Percentiles rank a stretch among this genome's conserved stretches.
Conservation (phyloP, 2,329 filamentous ascomycete genomes). For the Magnaporthiopsis rhizophila region DNA sequence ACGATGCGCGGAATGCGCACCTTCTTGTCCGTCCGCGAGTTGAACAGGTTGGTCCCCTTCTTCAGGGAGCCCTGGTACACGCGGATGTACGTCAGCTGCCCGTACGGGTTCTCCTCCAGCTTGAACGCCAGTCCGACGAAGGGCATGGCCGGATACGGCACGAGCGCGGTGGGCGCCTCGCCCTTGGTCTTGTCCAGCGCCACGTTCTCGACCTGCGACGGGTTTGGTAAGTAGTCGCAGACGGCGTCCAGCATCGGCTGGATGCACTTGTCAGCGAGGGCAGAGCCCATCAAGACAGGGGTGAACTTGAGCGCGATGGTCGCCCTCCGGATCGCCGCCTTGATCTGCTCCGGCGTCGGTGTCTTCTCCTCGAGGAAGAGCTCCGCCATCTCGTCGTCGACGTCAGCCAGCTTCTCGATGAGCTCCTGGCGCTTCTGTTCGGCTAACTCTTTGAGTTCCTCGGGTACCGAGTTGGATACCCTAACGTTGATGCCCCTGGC, state of each 20-base stretch:
- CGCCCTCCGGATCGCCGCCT: constrained; percentile 80
- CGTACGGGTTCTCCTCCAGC: constrained; percentile 97
- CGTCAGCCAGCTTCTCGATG: constrained; percentile 92
- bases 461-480: constrained; percentile 72
- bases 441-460: constrained; percentile 66
- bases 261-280: constrained; percentile 86
- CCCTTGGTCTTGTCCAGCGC: constrained; percentile 75
- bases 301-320: constrained; percentile 89
- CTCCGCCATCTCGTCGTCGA: constrained; percentile 96
- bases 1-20: constrained; percentile 95
- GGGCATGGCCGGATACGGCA: constrained; percentile 87
- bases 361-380: constrained; percentile 82
- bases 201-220: constrained; percentile 78
- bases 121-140: constrained; percentile 98
- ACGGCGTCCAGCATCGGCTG: constrained; percentile 95
- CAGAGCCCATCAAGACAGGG: constrained; percentile 93
- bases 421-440: constrained; percentile 76
- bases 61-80: constrained; percentile 90
- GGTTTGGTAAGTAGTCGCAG: constrained; percentile 92
- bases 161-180: constrained; percentile 76
- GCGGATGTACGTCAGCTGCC: constrained; percentile 95
- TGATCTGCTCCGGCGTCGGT: constrained; percentile 76
- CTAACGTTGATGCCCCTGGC: constrained; percentile 69
- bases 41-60: constrained; percentile 88
- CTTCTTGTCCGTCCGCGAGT: constrained; percentile 90